Conservation (phyloP, 2,329 filamentous ascomycete genomes). For the Phaeosphaeria sp. region DNA sequence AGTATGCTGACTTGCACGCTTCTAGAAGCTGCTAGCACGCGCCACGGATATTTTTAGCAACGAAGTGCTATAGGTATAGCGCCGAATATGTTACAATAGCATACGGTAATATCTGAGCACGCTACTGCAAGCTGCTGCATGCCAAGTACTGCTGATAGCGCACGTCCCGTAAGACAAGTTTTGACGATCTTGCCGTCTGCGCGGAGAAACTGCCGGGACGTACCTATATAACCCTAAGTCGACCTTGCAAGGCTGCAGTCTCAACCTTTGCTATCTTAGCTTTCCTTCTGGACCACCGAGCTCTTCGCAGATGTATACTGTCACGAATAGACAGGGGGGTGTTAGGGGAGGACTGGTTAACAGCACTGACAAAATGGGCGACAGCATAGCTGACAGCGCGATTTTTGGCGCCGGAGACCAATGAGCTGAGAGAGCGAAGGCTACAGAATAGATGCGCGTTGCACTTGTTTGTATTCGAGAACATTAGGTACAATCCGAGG, state of each 20-base stretch:
- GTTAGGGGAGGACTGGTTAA: constrained; percentile 7
- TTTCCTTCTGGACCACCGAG: constrained; percentile 10
- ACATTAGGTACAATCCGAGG: background rate
- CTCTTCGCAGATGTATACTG: constrained; percentile 3
- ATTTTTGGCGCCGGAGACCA: constrained; percentile 5
- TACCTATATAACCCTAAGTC: constrained; percentile 9
- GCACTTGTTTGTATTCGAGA: constrained; percentile 8
- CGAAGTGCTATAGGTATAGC: too few relatives aligned
- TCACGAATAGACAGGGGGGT: constrained; percentile 14
- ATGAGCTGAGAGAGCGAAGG: constrained; percentile 10
- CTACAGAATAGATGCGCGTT: constrained; percentile 11
- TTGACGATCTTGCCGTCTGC: constrained; percentile 9
- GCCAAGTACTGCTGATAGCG: constrained; percentile 7
- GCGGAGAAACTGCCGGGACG: constrained; percentile 16
- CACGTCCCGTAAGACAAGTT: constrained; percentile 6
- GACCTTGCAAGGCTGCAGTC: constrained; percentile 7
- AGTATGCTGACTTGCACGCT: too few relatives aligned
- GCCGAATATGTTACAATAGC: too few relatives aligned
- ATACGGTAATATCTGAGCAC: too few relatives aligned
- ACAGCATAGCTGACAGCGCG: constrained; percentile 10
- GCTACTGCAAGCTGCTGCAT: constrained; percentile 13
- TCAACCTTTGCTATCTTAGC: constrained; percentile 9
- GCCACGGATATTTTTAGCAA: too few relatives aligned
- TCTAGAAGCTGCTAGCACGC: too few relatives aligned
- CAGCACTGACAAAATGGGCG: constrained; percentile 4